Percentiles rank a stretch among this genome's conserved stretches.
Conservation (phyloP, 2,329 filamentous ascomycete species). For the Pseudonectria buxi region DNA sequence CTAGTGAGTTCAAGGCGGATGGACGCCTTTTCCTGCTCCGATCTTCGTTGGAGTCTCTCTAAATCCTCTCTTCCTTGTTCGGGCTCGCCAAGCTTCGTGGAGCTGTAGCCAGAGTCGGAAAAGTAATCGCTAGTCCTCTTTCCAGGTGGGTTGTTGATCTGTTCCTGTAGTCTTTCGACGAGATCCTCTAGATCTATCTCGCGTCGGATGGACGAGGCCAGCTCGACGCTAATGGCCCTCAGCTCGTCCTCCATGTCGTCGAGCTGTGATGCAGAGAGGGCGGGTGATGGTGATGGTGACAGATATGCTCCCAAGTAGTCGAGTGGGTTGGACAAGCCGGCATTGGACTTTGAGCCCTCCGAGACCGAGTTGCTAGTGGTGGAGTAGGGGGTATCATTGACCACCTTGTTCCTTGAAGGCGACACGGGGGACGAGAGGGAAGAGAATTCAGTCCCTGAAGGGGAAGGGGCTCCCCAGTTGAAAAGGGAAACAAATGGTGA, state of each 20-base stretch:
- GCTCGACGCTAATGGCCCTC: constrained; percentile 84
- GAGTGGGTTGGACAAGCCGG: constrained; percentile 35
- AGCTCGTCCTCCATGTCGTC: constrained; percentile 92
- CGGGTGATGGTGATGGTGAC: constrained; percentile 36
- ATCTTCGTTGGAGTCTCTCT: constrained; percentile 72
- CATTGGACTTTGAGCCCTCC: constrained; percentile 34
- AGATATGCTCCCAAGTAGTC: constrained; percentile 47
- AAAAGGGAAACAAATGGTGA: constrained; percentile 47
- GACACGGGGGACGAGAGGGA: constrained; percentile 48
- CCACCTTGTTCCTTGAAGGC: constrained; percentile 29
- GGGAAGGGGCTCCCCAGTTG: constrained; percentile 43
- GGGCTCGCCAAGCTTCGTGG: constrained; percentile 65
- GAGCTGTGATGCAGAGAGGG: constrained; percentile 47
- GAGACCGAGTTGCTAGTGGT: constrained; percentile 23
- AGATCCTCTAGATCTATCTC: constrained; percentile 97
- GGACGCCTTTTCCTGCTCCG: constrained; percentile 86
- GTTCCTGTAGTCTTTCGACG: constrained; percentile 79
- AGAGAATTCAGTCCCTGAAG: constrained; percentile 44
- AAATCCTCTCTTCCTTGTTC: constrained; percentile 63
- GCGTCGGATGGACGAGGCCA: constrained; percentile 85
- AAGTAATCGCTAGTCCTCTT: constrained; percentile 95
- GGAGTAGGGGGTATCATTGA: constrained; percentile 26
- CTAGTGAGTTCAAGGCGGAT: constrained; percentile 77
- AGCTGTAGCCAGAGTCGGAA: constrained; percentile 89
- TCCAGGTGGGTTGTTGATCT: constrained; percentile 55